Evolutionary conservation across 495 filamentous ascomycete genomes (phyloP).

Genomic region (Penicillium ucsense): DNA sequence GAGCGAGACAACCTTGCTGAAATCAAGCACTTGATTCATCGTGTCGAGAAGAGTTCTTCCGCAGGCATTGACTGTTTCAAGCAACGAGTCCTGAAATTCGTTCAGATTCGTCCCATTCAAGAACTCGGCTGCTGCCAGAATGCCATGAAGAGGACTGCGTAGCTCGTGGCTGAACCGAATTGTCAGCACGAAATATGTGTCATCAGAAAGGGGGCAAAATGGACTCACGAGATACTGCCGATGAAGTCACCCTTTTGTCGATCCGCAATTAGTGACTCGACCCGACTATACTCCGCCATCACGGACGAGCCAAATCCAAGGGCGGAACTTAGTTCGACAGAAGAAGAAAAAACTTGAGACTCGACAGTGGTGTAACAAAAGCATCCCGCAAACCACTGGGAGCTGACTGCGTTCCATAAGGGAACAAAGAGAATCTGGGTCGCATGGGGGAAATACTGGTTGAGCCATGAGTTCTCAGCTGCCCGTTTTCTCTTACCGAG

Average conservation of each 20-base stretch:
- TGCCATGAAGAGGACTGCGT: slow-evolving; percentile 67
- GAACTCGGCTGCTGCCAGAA: slow-evolving; percentile 64
- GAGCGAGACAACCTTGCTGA: slow-evolving; percentile 56
- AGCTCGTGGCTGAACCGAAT: slow-evolving; percentile 53
- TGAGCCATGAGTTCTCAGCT: slow-evolving; percentile 33
- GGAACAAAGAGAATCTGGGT: slow-evolving; percentile 43
- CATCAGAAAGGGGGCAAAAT: background rate
- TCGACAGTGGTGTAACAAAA: slow-evolving; percentile 50
- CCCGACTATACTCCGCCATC: slow-evolving; percentile 58
- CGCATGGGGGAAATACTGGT: slow-evolving; percentile 36
- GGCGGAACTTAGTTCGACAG: slow-evolving; percentile 40
- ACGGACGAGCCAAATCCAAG: slow-evolving; percentile 56
- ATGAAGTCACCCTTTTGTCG: slow-evolving; percentile 67
- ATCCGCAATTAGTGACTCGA: slow-evolving; percentile 49
- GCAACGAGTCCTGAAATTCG: slow-evolving; percentile 51
- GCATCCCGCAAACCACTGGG: slow-evolving; percentile 59
- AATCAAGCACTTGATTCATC: slow-evolving; percentile 68
- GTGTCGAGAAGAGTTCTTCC: slow-evolving; percentile 69
- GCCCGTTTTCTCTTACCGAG: slow-evolving; percentile 26
- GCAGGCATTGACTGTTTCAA: slow-evolving; percentile 66
- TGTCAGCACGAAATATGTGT: background rate
- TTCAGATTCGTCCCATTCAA: slow-evolving; percentile 35
- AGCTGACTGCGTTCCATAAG: slow-evolving; percentile 59
- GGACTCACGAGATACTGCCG: slow-evolving; percentile 51
- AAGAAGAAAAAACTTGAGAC: slow-evolving; percentile 31